Percentiles rank a stretch among this genome's conserved stretches.
phyloP scores from a whole-genome alignment of 2,329 filamentous ascomycete species.

The Neoscytalidium dimidiatum region DNA sequence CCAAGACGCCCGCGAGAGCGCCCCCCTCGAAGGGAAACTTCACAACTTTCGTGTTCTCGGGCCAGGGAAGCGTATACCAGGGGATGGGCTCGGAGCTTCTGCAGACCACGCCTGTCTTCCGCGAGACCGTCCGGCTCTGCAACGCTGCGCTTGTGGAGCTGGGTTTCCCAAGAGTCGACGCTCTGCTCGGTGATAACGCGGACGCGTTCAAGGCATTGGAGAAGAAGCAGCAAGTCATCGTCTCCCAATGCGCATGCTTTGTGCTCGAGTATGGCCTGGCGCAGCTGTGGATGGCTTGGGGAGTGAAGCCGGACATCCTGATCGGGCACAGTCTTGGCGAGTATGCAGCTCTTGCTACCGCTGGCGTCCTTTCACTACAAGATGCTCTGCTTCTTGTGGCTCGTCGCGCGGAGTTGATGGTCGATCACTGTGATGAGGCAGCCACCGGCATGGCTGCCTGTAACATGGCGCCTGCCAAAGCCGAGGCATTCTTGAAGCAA shows the following conservation, averaged over 20 bases:
- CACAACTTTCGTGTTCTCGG: constrained; percentile 18
- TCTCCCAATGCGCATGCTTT: constrained; percentile 33
- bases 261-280: constrained; percentile 35
- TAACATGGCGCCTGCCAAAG: constrained; percentile 16
- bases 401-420: constrained; percentile 17
- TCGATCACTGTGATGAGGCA: constrained; percentile 25
- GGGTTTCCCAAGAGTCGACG: constrained; percentile 23
- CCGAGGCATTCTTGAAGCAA: background rate
- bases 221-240: constrained; percentile 23
- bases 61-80: constrained; percentile 18
- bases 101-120: constrained; percentile 19
- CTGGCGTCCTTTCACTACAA: background rate
- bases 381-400: constrained; percentile 6
- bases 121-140: constrained; percentile 23
- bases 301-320: constrained; percentile 19
- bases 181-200: constrained; percentile 22
- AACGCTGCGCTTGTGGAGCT: background rate
- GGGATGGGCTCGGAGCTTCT: constrained; percentile 22
- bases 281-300: constrained; percentile 29
- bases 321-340: constrained; percentile 24
- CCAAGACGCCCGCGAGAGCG: background rate
- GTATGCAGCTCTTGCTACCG: constrained; percentile 7
- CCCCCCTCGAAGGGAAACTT: background rate
- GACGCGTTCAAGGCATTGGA: background rate
- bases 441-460: constrained; percentile 28